These are phyloP conservation scores for Malus sylvestris DNA, from an alignment of 306 rosid genomes.

Conservation along the genomic window DNA sequence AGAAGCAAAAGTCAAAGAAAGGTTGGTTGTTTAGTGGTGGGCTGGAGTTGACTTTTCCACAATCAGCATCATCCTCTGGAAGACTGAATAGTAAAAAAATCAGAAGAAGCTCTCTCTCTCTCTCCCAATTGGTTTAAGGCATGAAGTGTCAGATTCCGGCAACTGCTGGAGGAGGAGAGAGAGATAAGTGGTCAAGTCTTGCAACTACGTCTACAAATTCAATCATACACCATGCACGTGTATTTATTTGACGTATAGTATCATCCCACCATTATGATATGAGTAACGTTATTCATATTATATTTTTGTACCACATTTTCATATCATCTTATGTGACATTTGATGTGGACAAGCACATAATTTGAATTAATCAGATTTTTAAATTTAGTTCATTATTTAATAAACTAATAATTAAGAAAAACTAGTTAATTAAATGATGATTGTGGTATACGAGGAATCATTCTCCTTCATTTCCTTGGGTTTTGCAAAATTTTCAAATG, in stretches of 20 bases:
- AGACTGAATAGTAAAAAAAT: background rate
- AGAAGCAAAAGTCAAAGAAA: background rate
- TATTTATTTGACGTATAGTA: background rate
- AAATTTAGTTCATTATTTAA: too few species aligned
- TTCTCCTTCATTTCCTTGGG: too few species aligned
- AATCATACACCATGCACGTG: background rate
- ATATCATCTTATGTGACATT: too few species aligned
- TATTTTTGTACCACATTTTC: too few species aligned
- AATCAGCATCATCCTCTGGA: background rate
- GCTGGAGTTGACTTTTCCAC: slow-evolving; percentile 1
- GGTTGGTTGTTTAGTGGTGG: background rate
- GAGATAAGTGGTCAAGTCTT: slow-evolving; percentile 4
- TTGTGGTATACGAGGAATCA: too few species aligned
- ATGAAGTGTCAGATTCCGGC: background rate
- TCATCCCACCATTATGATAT: background rate
- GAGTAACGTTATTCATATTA: too few species aligned
- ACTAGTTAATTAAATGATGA: too few species aligned
- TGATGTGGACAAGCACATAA: too few species aligned
- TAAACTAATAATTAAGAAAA: too few species aligned
- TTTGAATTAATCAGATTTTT: too few species aligned
- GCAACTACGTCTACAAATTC: background rate
- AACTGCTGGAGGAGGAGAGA: background rate
- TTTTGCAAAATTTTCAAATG: too few species aligned
- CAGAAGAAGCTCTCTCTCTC: background rate
- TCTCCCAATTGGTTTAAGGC: background rate